These are phyloP conservation scores for Fusarium torreyae DNA, from an alignment of 2,329 filamentous ascomycete genomes.

Conservation along the genomic window DNA sequence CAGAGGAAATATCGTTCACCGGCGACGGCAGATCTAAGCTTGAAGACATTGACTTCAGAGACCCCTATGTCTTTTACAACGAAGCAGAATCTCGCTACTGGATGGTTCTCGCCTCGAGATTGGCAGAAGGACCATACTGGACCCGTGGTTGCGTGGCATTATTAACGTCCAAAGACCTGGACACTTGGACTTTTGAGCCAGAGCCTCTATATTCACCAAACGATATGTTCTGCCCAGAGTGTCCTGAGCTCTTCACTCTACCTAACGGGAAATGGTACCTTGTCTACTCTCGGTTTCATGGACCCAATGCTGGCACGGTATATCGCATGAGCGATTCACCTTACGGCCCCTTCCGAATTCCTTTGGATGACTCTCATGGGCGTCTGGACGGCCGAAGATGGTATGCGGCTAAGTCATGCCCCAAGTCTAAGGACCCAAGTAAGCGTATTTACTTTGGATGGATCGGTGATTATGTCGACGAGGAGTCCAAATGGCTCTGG, in stretches of 20 bases:
- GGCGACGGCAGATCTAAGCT: constrained; percentile 23
- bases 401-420: constrained; percentile 57
- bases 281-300: constrained; percentile 53
- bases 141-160: constrained; percentile 55
- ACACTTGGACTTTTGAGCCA: constrained; percentile 51
- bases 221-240: constrained; percentile 56
- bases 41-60: constrained; percentile 56
- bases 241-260: constrained; percentile 55
- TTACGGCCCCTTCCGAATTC: constrained; percentile 54
- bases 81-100: constrained; percentile 51
- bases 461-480: constrained; percentile 53
- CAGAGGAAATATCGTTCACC: no score
- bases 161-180: constrained; percentile 53
- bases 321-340: constrained; percentile 55
- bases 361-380: constrained; percentile 53
- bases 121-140: constrained; percentile 53
- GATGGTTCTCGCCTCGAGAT: constrained; percentile 57
- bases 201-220: constrained; percentile 54
- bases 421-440: constrained; percentile 48
- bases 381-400: constrained; percentile 56
- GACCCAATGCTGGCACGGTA: constrained; percentile 55
- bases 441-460: constrained; percentile 55
- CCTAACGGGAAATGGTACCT: constrained; percentile 57
- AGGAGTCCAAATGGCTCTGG: constrained; percentile 57
- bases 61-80: constrained; percentile 56